Base-by-base conservation (phyloP, 768 basidiomycete genomes). In the Tulasnella sp. region DNA sequence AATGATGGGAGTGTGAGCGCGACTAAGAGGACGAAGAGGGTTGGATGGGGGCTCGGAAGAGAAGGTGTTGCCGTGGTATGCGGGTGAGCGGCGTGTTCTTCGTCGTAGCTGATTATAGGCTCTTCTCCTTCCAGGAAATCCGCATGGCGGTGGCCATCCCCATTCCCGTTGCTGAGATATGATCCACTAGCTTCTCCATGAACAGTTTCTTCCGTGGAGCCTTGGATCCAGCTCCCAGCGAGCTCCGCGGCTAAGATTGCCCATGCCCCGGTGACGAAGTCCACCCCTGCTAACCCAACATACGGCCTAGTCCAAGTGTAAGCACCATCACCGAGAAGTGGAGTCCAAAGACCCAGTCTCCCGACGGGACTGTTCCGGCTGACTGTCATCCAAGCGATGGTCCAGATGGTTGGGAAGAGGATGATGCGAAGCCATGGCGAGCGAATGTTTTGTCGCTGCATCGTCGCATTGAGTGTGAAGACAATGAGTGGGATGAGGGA, bases 241-340 rank as follows among this genome's bases (percentile, higher is more conserved):
- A 72, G 64, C 63, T 83, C 77, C 7, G 84, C 78, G 25, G 79
- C 64, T 9, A 88, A 75, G 9, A 81, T 79, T 3, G 85, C 85
- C 83, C 84, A 91, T 7, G 80, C 81, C n/a, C 78, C 87, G 5
- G 78, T 75, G 25, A 84, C 68, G 84, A 86, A 91, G 67, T 91
- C 85, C 60, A 80, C 75, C 7, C 78, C 80, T 30, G 74, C 69
- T 30, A 82, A 75, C 3, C 89, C 88, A 22, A 78, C 62, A 45
- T 75, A 67, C 0, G 77, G 78, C 1, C 78, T 64, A n/a, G 82
- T 68, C 87, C 87, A 92, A 2, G 66, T 66, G 65, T 90, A 91
- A 0, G 76, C 70, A 7, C 75, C 74, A 31, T 48, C 48, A 3
- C 77, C 76, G 5, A 74, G 68, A 12, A 79, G 72, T 9, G 85